Percentiles rank a stretch among this genome's conserved stretches.
These are phyloP conservation scores for Saxophila tyrrhenica DNA, from an alignment of 495 filamentous ascomycete genomes.

Conservation along the genomic window DNA sequence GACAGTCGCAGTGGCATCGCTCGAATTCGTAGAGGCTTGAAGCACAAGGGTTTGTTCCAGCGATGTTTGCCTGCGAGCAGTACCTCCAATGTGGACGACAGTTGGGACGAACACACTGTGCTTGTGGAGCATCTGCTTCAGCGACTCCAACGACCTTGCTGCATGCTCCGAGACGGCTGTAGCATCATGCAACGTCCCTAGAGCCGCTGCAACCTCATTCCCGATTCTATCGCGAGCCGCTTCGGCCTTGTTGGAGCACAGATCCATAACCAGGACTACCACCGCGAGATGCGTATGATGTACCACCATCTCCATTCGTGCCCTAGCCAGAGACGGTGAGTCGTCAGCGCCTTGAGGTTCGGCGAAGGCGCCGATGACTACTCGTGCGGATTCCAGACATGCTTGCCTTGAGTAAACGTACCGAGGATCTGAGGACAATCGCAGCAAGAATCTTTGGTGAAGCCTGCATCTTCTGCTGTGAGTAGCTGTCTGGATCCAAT, in stretches of 20 bases:
- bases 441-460: neutral
- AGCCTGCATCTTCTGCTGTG: neutral
- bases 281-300: neutral
- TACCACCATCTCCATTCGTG: neutral
- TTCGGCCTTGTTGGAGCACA: neutral
- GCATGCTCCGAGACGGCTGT: neutral
- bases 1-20: no score
- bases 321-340: neutral
- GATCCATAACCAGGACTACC: neutral
- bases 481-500: neutral
- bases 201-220: neutral
- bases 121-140: neutral
- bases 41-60: no score
- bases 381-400: neutral
- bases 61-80: no score
- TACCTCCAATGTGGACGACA: no score
- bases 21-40: no score
- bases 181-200: neutral
- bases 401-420: neutral
- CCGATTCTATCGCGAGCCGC: neutral
- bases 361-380: neutral
- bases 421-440: neutral
- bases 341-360: neutral
- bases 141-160: neutral
- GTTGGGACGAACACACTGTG: no score